These are phyloP conservation scores for Wickerhamomyces ciferrii DNA, from an alignment of 805 yeast genomes.

Conservation along the genomic window DNA sequence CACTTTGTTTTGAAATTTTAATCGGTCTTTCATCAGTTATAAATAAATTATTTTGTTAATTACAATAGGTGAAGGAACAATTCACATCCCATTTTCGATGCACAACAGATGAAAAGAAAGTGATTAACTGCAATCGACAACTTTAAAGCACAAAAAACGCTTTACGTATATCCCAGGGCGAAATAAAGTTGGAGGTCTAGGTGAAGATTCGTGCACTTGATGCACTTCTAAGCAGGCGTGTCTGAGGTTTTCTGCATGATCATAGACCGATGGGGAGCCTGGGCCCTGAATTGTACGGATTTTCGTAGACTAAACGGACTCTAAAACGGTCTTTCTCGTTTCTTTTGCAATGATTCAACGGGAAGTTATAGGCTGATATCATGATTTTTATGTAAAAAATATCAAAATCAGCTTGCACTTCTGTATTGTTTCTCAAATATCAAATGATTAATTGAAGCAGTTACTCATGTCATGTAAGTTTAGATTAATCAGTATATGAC, in stretches of 20 bases:
- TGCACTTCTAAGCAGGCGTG: neutral
- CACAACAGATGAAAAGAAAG: neutral
- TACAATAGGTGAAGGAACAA: neutral
- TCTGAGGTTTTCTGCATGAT: neutral
- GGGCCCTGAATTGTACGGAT: too few species aligned
- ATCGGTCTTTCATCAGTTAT: neutral
- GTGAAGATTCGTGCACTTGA: too few species aligned
- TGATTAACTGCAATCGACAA: neutral
- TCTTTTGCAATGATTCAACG: too few species aligned
- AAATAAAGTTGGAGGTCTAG: neutral
- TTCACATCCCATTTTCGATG: neutral
- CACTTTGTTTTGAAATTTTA: neutral
- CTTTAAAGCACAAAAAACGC: neutral
- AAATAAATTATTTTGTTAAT: neutral
- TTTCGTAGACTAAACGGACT: too few species aligned
- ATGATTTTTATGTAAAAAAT: too few species aligned
- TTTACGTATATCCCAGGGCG: neutral
- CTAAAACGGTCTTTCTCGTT: too few species aligned
- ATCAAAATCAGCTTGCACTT: too few species aligned
- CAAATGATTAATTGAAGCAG: too few species aligned
- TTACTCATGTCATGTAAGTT: too few species aligned
- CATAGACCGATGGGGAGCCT: neutral
- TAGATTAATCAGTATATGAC: too few species aligned
- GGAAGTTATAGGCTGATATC: too few species aligned
- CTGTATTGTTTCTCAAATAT: too few species aligned